Evolutionary conservation across 148 eudicot species (phyloP).

Genomic region (Euryodendron excelsum): DNA sequence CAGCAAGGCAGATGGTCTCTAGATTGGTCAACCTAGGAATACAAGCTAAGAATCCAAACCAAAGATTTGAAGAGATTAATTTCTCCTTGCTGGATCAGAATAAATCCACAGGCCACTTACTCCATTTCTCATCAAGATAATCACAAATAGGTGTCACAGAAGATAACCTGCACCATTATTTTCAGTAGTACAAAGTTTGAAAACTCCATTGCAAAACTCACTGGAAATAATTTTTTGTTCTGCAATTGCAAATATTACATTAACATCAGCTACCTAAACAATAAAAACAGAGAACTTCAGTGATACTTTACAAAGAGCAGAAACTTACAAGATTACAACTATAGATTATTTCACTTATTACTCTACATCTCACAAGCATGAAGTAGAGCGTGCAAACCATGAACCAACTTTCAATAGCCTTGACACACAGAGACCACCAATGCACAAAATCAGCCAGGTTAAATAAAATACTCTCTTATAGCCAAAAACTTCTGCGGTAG

Average conservation of each 20-base stretch:
- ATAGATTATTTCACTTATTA: neutral
- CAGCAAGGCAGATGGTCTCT: neutral
- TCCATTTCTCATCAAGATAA: neutral
- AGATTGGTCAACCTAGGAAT: neutral
- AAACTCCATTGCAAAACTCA: neutral
- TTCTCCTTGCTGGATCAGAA: slow-evolving; percentile 1
- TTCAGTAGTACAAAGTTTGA: neutral
- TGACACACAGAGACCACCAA: neutral
- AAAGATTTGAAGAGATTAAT: neutral
- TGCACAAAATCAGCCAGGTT: neutral
- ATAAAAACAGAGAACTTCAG: neutral
- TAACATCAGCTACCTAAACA: neutral
- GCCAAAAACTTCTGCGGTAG: neutral
- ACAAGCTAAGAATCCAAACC: neutral
- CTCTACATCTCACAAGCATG: too few relatives aligned
- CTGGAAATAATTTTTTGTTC: neutral
- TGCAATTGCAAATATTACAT: neutral
- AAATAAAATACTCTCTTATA: neutral
- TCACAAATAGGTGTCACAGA: neutral
- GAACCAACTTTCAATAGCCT: neutral
- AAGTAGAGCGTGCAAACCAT: neutral
- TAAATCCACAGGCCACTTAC: too few relatives aligned
- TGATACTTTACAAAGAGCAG: neutral
- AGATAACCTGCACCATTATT: neutral
- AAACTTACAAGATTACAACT: neutral